Evolutionary conservation across 495 filamentous ascomycete genomes (phyloP).

Genomic region (Physcia stellaris): DNA sequence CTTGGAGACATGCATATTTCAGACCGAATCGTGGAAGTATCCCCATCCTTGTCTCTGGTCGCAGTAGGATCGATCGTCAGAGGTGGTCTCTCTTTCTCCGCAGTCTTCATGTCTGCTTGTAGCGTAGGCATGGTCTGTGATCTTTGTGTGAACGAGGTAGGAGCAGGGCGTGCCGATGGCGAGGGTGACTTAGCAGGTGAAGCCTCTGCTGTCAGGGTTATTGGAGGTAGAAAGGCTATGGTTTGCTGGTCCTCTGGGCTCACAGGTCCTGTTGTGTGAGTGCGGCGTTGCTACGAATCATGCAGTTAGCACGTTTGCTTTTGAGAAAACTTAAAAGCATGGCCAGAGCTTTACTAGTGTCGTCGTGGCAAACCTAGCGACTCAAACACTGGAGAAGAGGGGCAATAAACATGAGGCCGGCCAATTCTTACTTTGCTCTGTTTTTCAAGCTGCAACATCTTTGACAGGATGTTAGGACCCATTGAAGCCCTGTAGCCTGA

Average conservation of each 20-base stretch:
- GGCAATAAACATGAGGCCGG: not conserved
- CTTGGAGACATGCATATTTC: conserved; percentile 17
- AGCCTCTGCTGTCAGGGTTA: not conserved
- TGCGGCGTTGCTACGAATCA: not conserved
- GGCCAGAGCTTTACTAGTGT: not conserved
- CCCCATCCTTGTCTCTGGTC: conserved; percentile 2
- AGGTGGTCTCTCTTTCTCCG: conserved; percentile 3
- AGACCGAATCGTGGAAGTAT: no score
- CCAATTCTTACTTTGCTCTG: conserved; percentile 12
- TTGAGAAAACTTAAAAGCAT: no score
- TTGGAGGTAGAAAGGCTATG: not conserved
- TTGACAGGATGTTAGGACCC: conserved; percentile 14
- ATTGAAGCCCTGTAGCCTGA: no score
- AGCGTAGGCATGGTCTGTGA: conserved; percentile 11
- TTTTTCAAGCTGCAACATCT: conserved; percentile 19
- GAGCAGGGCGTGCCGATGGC: not conserved
- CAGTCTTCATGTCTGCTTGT: conserved; percentile 1
- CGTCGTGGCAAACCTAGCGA: not conserved
- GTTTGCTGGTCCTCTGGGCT: no score
- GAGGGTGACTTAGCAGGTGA: not conserved
- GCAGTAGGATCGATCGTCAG: conserved; percentile 2
- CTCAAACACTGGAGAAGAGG: not conserved
- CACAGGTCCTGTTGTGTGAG: not conserved
- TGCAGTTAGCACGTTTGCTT: conserved; percentile 1
- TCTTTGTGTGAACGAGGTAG: conserved; percentile 5